Base-by-base conservation (phyloP, 305 asterid genomes). In the Lippia alba region DNA sequence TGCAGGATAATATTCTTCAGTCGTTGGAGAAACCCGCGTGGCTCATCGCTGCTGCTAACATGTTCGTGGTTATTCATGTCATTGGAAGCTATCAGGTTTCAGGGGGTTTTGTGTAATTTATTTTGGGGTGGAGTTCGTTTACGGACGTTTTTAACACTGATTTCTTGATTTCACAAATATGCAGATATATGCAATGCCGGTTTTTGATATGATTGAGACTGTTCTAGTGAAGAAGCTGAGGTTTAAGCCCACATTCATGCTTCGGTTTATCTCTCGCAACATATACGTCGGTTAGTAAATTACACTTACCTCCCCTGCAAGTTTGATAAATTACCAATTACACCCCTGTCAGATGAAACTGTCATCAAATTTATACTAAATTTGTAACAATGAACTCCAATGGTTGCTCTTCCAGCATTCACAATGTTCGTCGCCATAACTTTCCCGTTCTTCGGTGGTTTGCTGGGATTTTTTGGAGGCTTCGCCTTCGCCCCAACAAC, bases 401-500 rank as follows among this genome's bases (percentile, higher is more conserved):
- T 15, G 17, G 15, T 5, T 14, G 30, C 3, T 15, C 40, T 56
- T 75, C 56, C 84, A 85, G 90, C 78, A 2, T 71, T 80, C 66
- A 85, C 94, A 12, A 85, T 83, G 85, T 64, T 84, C 15, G 41
- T 87, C 34, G 91, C 75, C 46, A 82, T 85, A 36, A 72, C 82
- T 4, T 85, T 86, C 80, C 89, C 91, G 12, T 83, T 81, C 82
- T 86, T 89, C 8, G 87, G 86, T 5, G 91, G 90, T 3, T 84
- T 87, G 45, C 89, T 82, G 16, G 88, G 85, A 54, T 85, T 87
- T 81, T 87, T 84, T 10, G 88, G 87, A 71, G 90, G 93, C 41
- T 85, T 89, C 68, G 87, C 86, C 50, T 89, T 89, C 19, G 91
- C 89, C 55, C 89, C 91, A 7, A 89, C 91, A 10, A 75, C 91